phyloP scores from a whole-genome alignment of 495 filamentous ascomycete species.

The Podospora anserina region DNA sequence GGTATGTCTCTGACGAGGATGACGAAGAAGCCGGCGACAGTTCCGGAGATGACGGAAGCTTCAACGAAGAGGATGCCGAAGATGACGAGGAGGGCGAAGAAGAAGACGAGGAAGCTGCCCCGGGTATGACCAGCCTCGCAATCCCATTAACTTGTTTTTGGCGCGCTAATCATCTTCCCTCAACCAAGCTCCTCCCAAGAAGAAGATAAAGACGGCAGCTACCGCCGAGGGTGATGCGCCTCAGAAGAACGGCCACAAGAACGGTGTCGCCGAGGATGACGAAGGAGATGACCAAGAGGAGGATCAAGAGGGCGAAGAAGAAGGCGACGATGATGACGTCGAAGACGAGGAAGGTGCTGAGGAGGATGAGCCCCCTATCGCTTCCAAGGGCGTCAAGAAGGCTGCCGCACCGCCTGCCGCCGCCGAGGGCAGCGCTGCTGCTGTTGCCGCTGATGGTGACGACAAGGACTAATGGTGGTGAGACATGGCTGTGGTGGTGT shows the following conservation, averaged over 20 bases:
- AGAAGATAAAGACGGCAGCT: slow-evolving; percentile 44
- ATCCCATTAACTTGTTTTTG: slow-evolving; percentile 10
- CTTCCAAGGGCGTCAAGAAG: slow-evolving; percentile 38
- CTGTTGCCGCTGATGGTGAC: slow-evolving; percentile 29
- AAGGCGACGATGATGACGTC: slow-evolving; percentile 34
- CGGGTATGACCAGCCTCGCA: slow-evolving; percentile 27
- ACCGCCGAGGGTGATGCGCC: slow-evolving; percentile 29
- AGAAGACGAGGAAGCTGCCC: slow-evolving; percentile 24
- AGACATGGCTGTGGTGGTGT: not conserved
- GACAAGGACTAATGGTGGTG: slow-evolving; percentile 33
- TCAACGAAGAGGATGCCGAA: slow-evolving; percentile 36
- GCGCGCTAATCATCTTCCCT: slow-evolving; percentile 4
- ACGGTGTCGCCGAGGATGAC: slow-evolving; percentile 26
- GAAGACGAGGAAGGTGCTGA: slow-evolving; percentile 34
- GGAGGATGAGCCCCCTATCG: slow-evolving; percentile 33
- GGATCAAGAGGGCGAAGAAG: slow-evolving; percentile 32
- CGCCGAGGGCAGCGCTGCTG: slow-evolving; percentile 16
- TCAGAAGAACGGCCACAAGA: slow-evolving; percentile 33
- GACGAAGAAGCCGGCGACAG: slow-evolving; percentile 29
- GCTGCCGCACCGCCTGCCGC: slow-evolving; percentile 16
- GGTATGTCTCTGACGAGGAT: slow-evolving; percentile 44
- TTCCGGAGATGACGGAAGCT: slow-evolving; percentile 38
- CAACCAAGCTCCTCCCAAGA: slow-evolving; percentile 46
- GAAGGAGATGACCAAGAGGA: slow-evolving; percentile 34
- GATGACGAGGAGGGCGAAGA: slow-evolving; percentile 39